Evolutionary conservation across 148 eudicot genomes (phyloP), one percentile per base, ranked within the genome.

Genomic region (Talinum fruticosum): DNA sequence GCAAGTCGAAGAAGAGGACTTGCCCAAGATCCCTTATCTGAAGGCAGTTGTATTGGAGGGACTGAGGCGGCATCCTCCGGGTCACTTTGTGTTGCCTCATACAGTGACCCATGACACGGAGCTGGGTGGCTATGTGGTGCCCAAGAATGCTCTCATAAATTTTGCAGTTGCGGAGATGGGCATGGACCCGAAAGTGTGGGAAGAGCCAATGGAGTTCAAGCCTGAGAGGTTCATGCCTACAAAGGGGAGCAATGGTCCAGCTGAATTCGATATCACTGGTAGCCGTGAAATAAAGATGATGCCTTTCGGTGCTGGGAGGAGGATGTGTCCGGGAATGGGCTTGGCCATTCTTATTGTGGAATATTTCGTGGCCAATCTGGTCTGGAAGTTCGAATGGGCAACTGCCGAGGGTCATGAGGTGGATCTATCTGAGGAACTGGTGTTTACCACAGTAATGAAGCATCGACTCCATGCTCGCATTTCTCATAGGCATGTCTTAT

Each of bases 91-190:
- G 71, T 32, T 90, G 78, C 88, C 89, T 1, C 90, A 89, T 73
- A 18, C 81, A 26, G 87, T 85, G 57, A 77, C 81, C 6, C 57
- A 80, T 13, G 90, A 89, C 0, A 80, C 76, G 32, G 84, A 87
- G 38, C 28, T 89, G 54, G 88, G 78, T 5, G 89, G 90, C 7
- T 86, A 83, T 76, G 5, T 61, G 71, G 59, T 89, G 51, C 89
- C 90, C 3, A 86, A 83, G 77, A 75, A 80, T n/a, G 75, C 82
- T 0, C 26, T 47, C 0, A 64, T 89, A n/a, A 87, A 87, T 77
- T 87, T 89, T 80, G 79, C 85, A 88, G 90, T 87, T 79, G 88
- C 87, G 18, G 92, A 85, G 3, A 80, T 89, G 82, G 89, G 87
- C 68, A 82, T 86, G 87, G 90, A 89, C 74, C 84, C 86, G 1